Percentiles rank a stretch among this genome's conserved stretches.
Conservation (phyloP, 108 stramenopile genomes). For the Cyclotella baltica region DNA sequence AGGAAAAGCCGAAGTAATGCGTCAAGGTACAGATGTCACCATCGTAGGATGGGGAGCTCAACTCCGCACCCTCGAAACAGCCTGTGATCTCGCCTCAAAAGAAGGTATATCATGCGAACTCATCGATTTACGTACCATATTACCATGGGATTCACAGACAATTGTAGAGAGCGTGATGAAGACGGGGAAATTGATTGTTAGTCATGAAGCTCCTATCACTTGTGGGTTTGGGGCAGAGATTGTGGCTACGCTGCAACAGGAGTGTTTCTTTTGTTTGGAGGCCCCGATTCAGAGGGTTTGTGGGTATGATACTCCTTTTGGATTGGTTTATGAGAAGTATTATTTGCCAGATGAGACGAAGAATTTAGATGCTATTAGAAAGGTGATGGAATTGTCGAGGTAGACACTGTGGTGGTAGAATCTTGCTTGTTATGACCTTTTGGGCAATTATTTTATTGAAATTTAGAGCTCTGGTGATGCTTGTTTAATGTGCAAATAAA, state of each 20-base stretch:
- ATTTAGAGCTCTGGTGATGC: too few species aligned
- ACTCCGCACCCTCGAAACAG: slow-evolving; percentile 75
- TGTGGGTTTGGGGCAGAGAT: slow-evolving; percentile 95
- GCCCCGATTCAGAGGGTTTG: slow-evolving; percentile 95
- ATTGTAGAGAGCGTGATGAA: slow-evolving; percentile 86
- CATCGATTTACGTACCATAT: slow-evolving; percentile 95
- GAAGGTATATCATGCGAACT: slow-evolving; percentile 92
- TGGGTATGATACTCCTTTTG: slow-evolving; percentile 98
- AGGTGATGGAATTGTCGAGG: slow-evolving; percentile 54
- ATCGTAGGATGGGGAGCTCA: slow-evolving; percentile 95
- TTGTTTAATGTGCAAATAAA: too few species aligned
- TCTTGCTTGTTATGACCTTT: background rate
- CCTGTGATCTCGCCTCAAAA: slow-evolving; percentile 79
- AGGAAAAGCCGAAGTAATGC: slow-evolving; percentile 91
- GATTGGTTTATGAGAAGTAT: slow-evolving; percentile 90
- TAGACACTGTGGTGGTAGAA: background rate
- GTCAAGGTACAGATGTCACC: slow-evolving; percentile 91
- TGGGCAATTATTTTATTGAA: background rate
- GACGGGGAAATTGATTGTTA: slow-evolving; percentile 94
- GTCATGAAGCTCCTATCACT: slow-evolving; percentile 96
- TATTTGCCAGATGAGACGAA: slow-evolving; percentile 93
- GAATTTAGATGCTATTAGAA: slow-evolving; percentile 91
- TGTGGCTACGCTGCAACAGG: slow-evolving; percentile 81
- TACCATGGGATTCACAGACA: slow-evolving; percentile 94
- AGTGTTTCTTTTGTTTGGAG: slow-evolving; percentile 90